Evolutionary conservation across 2,329 filamentous ascomycete genomes (phyloP), one percentile per base, ranked within the genome.

Genomic region (Hymenoscyphus linearis): DNA sequence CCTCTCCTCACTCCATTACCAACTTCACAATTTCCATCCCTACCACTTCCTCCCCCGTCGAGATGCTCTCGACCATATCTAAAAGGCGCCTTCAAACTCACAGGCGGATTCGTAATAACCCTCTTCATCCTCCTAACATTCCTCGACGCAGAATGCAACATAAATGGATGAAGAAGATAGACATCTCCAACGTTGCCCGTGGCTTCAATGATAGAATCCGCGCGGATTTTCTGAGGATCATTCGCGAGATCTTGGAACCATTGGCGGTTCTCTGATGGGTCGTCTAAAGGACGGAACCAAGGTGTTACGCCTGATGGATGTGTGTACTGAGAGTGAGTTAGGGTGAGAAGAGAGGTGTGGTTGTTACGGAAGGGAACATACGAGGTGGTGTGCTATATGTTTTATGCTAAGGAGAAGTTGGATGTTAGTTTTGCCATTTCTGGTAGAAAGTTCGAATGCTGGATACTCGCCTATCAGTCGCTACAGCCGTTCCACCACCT

Each of bases 291-390:
- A 50, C 84, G 76, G 85, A 89, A 88, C 35, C 81, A 79, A n/a
- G 86, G 85, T 26, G 80, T 83, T 22, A 89, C 83, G 1, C 87
- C 87, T 63, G 84, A 82, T 0, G 86, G 85, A 67, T 90, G 80
- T 2, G 82, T 79, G 65, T 83, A 77, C 67, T 70, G 12, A 4
- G 25, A 31, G n/a, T n/a, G 6, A 25, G 16, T 53, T 57, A 55
- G 52, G 62, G 40, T 62, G 44, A 10, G 52, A 9, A 27, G 22
- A 18, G 18, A 13, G 52, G 52, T 14, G n/a, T n/a, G n/a, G n/a
- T n/a, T n/a, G n/a, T n/a, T n/a, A n/a, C n/a, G 9, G 18, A 10
- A 52, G 47, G n/a, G 16, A n/a, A 65, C 36, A 57, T 64, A 76
- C 75, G 44, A 82, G 81, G 66, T 86, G 81, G 60, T 76, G 75